Evolutionary conservation across 2,329 filamentous ascomycete species (phyloP), one percentile per base, ranked within the genome.

Genomic region (Emergomyces pasteurianus): DNA sequence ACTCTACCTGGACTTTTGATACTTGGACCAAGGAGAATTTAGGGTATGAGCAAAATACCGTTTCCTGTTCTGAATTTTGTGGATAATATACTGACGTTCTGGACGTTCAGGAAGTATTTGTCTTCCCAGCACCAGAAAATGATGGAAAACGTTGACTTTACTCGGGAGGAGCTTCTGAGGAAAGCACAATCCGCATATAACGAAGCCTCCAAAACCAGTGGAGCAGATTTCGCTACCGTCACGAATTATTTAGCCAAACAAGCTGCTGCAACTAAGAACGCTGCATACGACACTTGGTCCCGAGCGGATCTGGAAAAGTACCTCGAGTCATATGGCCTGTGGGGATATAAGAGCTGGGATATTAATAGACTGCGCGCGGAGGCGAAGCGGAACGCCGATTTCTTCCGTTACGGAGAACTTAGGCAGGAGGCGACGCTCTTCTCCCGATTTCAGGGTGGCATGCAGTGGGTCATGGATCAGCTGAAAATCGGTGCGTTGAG

Each of bases 1-100:
- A 83, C 78, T 86, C 78, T 62, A 83, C 86, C 2, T 92, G 89
- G 88, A 90, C 86, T 18, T 91, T 90, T 71, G 88, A 92, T 66
- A 89, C 90, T 63, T 85, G 87, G 74, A 88, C 84, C 46, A 79
- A 81, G 58, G 86, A 90, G 2, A 88, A 89, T 68, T 74, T 92
- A 54, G 86, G 85, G 78, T 80, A 73, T 31, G 54, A 40, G 9
- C 8, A 26, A 53, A 42, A 40, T 23, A 0, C 34, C 16, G 14
- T 6, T 23, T 28, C 49, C 42, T 46, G 21, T 1, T 21, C 28
- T 31, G 26, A 40, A 46, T 4, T 76, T 75, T 52, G 79, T 31
- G 75, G 85, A 64, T 76, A 76, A 7, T 76, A 80, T 1, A 83
- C 82, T 21, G 79, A 84, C 74, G 78, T 63, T 36, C 43, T 40